Percentiles rank a stretch among this genome's conserved stretches.
These are phyloP conservation scores for Pseudozyma tsukubaensis DNA, from an alignment of 1,284 basidiomycete species.

Conservation along the genomic window DNA sequence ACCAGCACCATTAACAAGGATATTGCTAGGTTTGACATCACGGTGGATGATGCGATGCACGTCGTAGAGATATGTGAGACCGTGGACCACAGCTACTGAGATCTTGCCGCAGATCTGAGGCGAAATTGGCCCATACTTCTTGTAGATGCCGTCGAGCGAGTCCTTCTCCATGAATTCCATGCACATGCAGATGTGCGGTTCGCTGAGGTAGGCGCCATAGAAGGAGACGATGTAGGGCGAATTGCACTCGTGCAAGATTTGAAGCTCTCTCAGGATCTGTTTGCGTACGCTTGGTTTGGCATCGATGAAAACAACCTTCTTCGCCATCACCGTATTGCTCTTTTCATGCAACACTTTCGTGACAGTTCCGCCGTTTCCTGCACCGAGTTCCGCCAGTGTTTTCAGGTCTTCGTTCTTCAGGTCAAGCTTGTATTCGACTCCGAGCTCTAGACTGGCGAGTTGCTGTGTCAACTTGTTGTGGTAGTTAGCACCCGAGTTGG, in stretches of 20 bases:
- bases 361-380: conserved; percentile 98
- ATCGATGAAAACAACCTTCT: conserved; percentile 84
- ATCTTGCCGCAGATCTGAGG: conserved; percentile 90
- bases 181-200: conserved; percentile 98
- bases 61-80: conserved; percentile 97
- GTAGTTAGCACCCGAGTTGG: conserved; percentile 53
- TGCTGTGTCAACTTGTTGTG: conserved; percentile 64
- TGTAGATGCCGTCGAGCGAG: conserved; percentile 88
- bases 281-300: conserved; percentile 97
- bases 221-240: conserved; percentile 94
- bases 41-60: conserved; percentile 99
- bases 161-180: conserved; percentile 93
- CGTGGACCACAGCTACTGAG: conserved; percentile 90
- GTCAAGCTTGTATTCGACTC: conserved; percentile 70
- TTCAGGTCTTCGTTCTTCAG: conserved; percentile 71
- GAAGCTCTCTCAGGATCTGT: conserved; percentile 95
- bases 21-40: conserved; percentile 99
- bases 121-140: conserved; percentile 87
- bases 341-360: conserved; percentile 75
- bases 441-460: conserved; percentile 69
- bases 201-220: conserved; percentile 93
- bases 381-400: conserved; percentile 87
- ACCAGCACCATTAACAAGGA: conserved; percentile 90
- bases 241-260: conserved; percentile 97
- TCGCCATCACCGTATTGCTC: conserved; percentile 65